Evolutionary conservation across 2,329 filamentous ascomycete species (phyloP).

Genomic region (Colletotrichum simmondsii): DNA sequence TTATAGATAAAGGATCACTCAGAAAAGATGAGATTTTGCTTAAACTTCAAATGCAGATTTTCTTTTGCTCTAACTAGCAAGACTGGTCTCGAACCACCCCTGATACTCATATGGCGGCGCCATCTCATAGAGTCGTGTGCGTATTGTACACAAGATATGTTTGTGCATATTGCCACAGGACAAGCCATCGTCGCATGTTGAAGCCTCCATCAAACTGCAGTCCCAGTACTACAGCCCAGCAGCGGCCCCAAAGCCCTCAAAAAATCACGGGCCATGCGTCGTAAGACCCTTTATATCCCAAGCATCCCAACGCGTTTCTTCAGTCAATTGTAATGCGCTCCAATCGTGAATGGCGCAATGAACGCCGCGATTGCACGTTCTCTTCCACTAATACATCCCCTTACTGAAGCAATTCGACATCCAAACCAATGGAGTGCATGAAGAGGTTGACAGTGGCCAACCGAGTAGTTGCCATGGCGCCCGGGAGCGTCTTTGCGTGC

Average conservation of each 20-base stretch:
- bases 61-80: conserved; percentile 31
- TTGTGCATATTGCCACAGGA: conserved; percentile 30
- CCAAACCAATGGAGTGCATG: conserved; percentile 98
- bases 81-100: conserved; percentile 21
- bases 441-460: conserved; percentile 96
- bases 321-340: conserved; percentile 13
- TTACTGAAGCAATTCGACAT: conserved; percentile 79
- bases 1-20: conserved; percentile 9
- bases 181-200: conserved; percentile 6
- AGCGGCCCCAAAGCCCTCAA: conserved; percentile 23
- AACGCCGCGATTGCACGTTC: conserved; percentile 8
- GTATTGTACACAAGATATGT: conserved; percentile 33
- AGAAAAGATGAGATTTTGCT: conserved; percentile 3
- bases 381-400: conserved; percentile 2
- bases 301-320: conserved; percentile 15
- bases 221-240: conserved; percentile 26
- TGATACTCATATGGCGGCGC: conserved; percentile 14
- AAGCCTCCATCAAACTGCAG: conserved; percentile 19
- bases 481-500: conserved; percentile 88
- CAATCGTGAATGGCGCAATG: background rate
- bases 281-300: conserved; percentile 8
- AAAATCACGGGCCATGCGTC: conserved; percentile 24
- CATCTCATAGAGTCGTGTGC: conserved; percentile 19
- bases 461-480: conserved; percentile 84
- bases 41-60: conserved; percentile 34